Evolutionary conservation across 1,139 yeast species (phyloP), one percentile per base, ranked within the genome.

Genomic region (Meyerozyma guilliermondii): DNA sequence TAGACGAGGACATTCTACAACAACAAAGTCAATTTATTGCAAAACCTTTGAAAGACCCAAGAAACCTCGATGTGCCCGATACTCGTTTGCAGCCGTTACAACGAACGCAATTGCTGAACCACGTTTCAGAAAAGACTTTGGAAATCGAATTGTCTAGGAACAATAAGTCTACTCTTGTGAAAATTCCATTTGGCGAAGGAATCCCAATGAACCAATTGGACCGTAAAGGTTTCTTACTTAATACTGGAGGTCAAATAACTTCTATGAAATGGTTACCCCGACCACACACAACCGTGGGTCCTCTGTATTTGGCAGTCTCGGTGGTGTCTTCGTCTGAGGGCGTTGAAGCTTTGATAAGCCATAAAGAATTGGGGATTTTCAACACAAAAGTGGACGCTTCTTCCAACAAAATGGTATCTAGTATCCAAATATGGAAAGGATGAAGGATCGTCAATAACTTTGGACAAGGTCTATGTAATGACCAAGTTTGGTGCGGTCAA

Each of bases 241-340:
- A 79, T 49, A 62, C 75, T 0, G 87, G 87, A 1, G 83, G 83
- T 0, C 56, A 74, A 5, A 66, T 83, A 0, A 67, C 83, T 0
- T 71, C 78, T 17, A 59, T 74, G 44, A 73, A 75, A 24, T 83
- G 89, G 88, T 54, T 76, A n/a, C 63, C 59, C n/a, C 33, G 7
- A 10, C 33, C 33, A 13, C 53, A 46, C 29, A 53, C 54, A 23
- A 41, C 37, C 33, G 50, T 43, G 31, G 43, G 11, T 35, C 44
- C 4, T 48, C 55, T 76, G 43, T 73, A 68, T 47, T 56, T 83
- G 42, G 87, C 86, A 0, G 74, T 81, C 0, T 65, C 83, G 0
- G 59, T 80, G 0, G 55, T 64, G 2, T 62, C 66, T 42, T 55
- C 60, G 22, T 61, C 70, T 0, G 43, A 52, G 1, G 69, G 62